A percentile compares a stretch with the other conserved stretches of the same genome.
Evolutionary conservation across 768 basidiomycete genomes (phyloP).

Genomic region (Mycena galopus): DNA sequence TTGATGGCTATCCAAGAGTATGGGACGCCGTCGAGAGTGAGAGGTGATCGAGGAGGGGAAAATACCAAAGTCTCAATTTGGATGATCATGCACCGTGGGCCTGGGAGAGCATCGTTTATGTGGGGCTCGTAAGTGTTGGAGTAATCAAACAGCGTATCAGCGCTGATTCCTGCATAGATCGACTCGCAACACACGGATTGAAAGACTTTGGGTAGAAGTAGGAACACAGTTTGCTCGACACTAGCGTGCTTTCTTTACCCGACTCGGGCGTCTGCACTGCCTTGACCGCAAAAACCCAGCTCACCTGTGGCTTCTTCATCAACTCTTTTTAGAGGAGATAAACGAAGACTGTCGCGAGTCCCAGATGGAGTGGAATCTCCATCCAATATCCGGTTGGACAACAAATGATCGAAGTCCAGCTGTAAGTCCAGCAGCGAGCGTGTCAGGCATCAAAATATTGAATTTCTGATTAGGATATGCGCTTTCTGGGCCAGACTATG

Average conservation of each 20-base stretch:
- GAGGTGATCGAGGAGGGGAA: constrained; percentile 52
- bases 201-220: not conserved
- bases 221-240: not conserved
- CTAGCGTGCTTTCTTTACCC: not conserved
- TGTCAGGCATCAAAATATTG: no score
- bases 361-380: constrained; percentile 47
- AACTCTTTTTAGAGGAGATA: constrained; percentile 46
- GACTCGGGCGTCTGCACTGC: not conserved
- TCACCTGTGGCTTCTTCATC: constrained; percentile 8
- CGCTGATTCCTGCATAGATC: no score
- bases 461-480: no score
- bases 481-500: not conserved
- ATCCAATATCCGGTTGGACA: constrained; percentile 41
- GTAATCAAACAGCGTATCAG: no score
- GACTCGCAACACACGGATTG: not conserved
- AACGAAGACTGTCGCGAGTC: constrained; percentile 46
- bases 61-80: constrained; percentile 46
- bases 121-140: constrained; percentile 20
- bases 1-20: constrained; percentile 36
- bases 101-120: no score
- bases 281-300: constrained; percentile 3
- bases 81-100: constrained; percentile 44
- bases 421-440: not conserved
- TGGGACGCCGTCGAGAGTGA: constrained; percentile 46
- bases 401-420: constrained; percentile 26